phyloP scores from a whole-genome alignment of 2,329 filamentous ascomycete genomes.

The Colletotrichum paranaense region DNA sequence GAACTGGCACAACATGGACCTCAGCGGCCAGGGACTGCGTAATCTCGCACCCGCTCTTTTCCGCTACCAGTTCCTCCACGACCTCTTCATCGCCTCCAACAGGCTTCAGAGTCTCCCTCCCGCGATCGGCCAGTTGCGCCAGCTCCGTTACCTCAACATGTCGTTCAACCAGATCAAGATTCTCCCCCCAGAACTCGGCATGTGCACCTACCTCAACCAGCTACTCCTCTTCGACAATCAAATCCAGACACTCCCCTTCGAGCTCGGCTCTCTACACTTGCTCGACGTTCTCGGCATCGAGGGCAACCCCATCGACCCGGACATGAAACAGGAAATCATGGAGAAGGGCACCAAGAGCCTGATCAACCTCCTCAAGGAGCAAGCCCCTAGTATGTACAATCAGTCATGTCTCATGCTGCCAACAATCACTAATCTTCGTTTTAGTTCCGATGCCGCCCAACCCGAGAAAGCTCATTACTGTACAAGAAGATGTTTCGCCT shows the following conservation, averaged over 20 bases:
- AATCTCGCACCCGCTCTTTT: constrained; percentile 85
- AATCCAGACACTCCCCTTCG: constrained; percentile 82
- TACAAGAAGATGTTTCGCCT: constrained; percentile 73
- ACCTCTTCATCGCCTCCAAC: constrained; percentile 94
- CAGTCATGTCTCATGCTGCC: not conserved
- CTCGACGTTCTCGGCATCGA: constrained; percentile 92
- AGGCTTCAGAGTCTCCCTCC: constrained; percentile 84
- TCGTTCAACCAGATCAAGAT: constrained; percentile 88
- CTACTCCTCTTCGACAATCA: constrained; percentile 92
- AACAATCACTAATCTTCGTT: constrained; percentile 38
- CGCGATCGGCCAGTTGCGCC: constrained; percentile 83
- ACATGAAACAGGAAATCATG: constrained; percentile 83
- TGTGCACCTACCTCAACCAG: constrained; percentile 92
- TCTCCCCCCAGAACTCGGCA: constrained; percentile 91
- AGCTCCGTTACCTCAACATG: constrained; percentile 84
- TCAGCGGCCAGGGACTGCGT: constrained; percentile 94
- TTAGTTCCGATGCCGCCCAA: constrained; percentile 81
- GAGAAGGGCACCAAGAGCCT: constrained; percentile 89
- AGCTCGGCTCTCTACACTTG: constrained; percentile 89
- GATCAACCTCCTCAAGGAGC: constrained; percentile 84
- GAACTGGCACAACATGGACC: constrained; percentile 93
- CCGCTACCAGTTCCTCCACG: constrained; percentile 87
- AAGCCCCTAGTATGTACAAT: constrained; percentile 78
- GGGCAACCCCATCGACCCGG: constrained; percentile 85
- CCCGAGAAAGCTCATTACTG: constrained; percentile 81